Base-by-base conservation (phyloP, 495 filamentous ascomycete species). In the Trichocladium antarcticum region DNA sequence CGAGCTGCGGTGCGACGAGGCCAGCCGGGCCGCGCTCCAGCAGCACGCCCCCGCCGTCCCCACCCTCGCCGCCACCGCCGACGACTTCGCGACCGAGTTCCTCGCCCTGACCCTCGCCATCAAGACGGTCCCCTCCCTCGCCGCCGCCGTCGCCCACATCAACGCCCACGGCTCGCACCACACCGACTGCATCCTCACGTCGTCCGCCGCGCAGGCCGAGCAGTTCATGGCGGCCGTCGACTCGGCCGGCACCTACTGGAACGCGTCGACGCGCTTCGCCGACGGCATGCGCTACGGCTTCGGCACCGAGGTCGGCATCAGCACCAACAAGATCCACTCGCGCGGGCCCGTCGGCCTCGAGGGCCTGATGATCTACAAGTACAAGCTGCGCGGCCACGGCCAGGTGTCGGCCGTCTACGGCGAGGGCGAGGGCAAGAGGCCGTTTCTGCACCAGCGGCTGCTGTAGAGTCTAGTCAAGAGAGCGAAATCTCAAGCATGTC, bases 241-340 rank as follows among this genome's bases (percentile, higher is more conserved):
- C 69, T 89, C 87, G 29, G 82, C 89, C 0, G 89, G 89, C 37
- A 89, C 94, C 11, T 99, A 89, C 73, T 95, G 89, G 88, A 99
- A 99, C 61, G 84, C 89, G 15, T 93, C 87, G 15, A 92, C 87
- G 10, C 76, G 92, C 17, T 92, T 99, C 66, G 88, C 90, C 4
- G 92, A 99, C 60, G 92, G 92, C 3, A 95, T 93, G 82, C 76
- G 92, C 24, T 99, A 87, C 65, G 92, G 92, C 2, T 97, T 99
- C 69, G 92, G 92, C 28, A 96, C 92, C 0, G 92, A 99, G 65
- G 92, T 98, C 2, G 92, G 92, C 34, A 95, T 98, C 63, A 93
- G 86, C 67, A 98, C 92, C 37, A 98, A 97, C 68, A 98, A 97
- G 69, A 95, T 98, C 45, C 92, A 98, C 59, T 84, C 87, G 7